Evolutionary conservation across 1,284 basidiomycete genomes (phyloP).

Genomic region (Ustilago lituana): DNA sequence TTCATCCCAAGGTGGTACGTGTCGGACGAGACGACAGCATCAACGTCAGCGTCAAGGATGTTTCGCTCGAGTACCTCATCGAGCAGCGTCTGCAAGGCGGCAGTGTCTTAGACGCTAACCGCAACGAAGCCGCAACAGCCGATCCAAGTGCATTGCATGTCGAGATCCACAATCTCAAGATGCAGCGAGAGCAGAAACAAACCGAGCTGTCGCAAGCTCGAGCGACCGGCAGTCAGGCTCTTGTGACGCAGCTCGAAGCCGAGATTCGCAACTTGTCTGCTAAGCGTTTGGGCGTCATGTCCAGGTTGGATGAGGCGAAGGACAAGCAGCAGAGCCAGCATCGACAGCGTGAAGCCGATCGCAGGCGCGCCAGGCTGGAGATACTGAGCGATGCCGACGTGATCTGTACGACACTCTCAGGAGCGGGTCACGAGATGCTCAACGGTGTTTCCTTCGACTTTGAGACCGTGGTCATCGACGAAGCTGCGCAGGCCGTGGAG

Average conservation of each 20-base stretch:
- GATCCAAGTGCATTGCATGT: conserved; percentile 40
- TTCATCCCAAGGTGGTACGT: conserved; percentile 83
- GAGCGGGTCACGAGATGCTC: conserved; percentile 84
- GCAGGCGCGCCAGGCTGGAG: conserved; percentile 43
- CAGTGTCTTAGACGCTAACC: conserved; percentile 17
- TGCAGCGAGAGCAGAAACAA: conserved; percentile 54
- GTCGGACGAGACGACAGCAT: conserved; percentile 84
- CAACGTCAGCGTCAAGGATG: conserved; percentile 83
- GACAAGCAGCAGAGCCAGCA: conserved; percentile 53
- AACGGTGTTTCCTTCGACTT: conserved; percentile 79
- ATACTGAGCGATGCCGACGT: conserved; percentile 77
- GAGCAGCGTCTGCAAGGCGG: conserved; percentile 42
- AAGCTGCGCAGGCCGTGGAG: conserved; percentile 97
- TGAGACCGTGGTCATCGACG: conserved; percentile 96
- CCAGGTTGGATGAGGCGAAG: conserved; percentile 57
- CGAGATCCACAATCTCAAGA: conserved; percentile 48
- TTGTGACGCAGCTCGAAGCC: conserved; percentile 43
- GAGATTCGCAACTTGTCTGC: conserved; percentile 49
- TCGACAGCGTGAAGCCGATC: conserved; percentile 58
- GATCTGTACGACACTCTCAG: conserved; percentile 90
- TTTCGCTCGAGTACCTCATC: conserved; percentile 77
- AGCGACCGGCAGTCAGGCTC: conserved; percentile 16
- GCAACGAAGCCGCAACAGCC: conserved; percentile 14
- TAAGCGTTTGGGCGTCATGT: conserved; percentile 47
- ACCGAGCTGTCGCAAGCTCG: conserved; percentile 46